A percentile compares a stretch with the other conserved stretches of the same genome.
Evolutionary conservation across 768 basidiomycete species (phyloP).

Genomic region (Leccinellum rugosiceps): DNA sequence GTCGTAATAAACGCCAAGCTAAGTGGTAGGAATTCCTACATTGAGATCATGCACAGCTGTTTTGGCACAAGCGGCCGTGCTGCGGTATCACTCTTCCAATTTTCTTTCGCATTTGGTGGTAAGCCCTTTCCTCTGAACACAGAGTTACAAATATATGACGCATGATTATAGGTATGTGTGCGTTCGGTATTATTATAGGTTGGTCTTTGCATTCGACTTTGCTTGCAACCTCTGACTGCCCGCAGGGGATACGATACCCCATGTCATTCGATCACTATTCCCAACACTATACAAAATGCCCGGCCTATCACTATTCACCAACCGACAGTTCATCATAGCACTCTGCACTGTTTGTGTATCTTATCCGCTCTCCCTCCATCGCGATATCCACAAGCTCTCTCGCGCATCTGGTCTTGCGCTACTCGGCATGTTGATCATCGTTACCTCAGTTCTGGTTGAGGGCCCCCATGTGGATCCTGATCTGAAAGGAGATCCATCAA

Average conservation of each 20-base stretch:
- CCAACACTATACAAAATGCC: constrained; percentile 66
- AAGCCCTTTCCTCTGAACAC: constrained; percentile 18
- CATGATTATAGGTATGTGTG: constrained; percentile 79
- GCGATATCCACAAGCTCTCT: constrained; percentile 96
- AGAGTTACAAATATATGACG: constrained; percentile 1
- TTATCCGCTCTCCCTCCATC: constrained; percentile 92
- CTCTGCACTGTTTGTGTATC: constrained; percentile 87
- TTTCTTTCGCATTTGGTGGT: constrained; percentile 97
- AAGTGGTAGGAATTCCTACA: constrained; percentile 88
- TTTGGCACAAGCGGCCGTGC: constrained; percentile 91
- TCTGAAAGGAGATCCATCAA: constrained; percentile 71
- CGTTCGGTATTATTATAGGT: constrained; percentile 94
- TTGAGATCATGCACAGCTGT: constrained; percentile 91
- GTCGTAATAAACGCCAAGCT: constrained; percentile 96
- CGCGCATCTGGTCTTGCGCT: constrained; percentile 90
- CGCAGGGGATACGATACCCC: constrained; percentile 90
- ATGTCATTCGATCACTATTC: constrained; percentile 85
- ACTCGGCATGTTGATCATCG: constrained; percentile 92
- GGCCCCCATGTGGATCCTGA: constrained; percentile 71
- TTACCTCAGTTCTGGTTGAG: constrained; percentile 78
- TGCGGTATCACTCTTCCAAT: constrained; percentile 95
- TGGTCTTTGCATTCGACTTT: constrained; percentile 1
- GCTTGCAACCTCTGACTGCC: not conserved
- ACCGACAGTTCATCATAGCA: constrained; percentile 86
- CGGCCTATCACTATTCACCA: constrained; percentile 71